These are phyloP conservation scores for Pythium grandisporangium DNA, from an alignment of 352 stramenopile genomes.

Conservation along the genomic window DNA sequence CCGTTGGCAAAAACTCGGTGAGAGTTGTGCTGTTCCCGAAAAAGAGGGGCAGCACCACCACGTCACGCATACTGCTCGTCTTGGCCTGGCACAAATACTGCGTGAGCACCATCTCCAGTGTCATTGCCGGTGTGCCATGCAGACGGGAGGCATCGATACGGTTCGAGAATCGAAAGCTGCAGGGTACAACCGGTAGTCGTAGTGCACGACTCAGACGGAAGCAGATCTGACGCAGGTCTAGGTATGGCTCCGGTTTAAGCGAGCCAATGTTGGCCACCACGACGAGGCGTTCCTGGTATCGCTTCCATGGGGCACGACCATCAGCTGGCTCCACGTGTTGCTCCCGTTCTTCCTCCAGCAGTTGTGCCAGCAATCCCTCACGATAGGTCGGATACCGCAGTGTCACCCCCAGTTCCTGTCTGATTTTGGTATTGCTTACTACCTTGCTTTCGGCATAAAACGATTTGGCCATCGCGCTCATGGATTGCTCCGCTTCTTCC, in stretches of 20 bases:
- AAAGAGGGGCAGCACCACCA: slow-evolving; percentile 73
- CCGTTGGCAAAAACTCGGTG: slow-evolving; percentile 62
- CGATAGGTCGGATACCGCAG: slow-evolving; percentile 74
- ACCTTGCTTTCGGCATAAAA: slow-evolving; percentile 85
- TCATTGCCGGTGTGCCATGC: slow-evolving; percentile 53
- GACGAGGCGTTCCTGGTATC: slow-evolving; percentile 17
- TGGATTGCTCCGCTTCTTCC: slow-evolving; percentile 62
- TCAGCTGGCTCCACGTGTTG: slow-evolving; percentile 1
- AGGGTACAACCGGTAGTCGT: slow-evolving; percentile 42
- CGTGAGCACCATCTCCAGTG: slow-evolving; percentile 48
- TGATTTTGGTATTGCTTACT: slow-evolving; percentile 64
- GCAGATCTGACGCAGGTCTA: slow-evolving; percentile 65
- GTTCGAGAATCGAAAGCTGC: slow-evolving; percentile 74
- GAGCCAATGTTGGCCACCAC: slow-evolving; percentile 74
- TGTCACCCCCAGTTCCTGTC: slow-evolving; percentile 61
- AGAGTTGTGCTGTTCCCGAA: slow-evolving; percentile 69
- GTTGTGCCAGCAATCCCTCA: slow-evolving; percentile 68
- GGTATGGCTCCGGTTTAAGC: slow-evolving; percentile 48
- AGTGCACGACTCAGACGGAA: slow-evolving; percentile 58
- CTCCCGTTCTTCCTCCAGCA: slow-evolving; percentile 57
- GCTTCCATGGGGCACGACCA: neutral
- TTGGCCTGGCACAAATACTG: slow-evolving; percentile 28
- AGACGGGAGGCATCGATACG: slow-evolving; percentile 46
- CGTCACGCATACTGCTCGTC: slow-evolving; percentile 1
- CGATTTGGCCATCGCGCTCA: slow-evolving; percentile 80